Evolutionary conservation across 2,329 filamentous ascomycete genomes (phyloP), one percentile per base, ranked within the genome.

Genomic region (Chrysosporium keratinophilum): DNA sequence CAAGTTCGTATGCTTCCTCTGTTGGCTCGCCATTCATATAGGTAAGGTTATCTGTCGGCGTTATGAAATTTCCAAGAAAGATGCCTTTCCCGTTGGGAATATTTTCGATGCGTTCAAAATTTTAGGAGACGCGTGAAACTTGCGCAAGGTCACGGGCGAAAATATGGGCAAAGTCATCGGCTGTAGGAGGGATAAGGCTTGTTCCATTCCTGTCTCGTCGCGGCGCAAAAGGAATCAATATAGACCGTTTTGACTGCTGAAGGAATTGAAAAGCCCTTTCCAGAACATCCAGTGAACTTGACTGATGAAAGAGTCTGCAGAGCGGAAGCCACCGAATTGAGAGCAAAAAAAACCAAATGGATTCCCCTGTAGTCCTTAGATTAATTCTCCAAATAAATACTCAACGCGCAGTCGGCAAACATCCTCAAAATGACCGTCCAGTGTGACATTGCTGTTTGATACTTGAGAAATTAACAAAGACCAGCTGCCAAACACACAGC

Each of bases 111-210:
- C 59, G 57, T 40, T 70, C 59, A 14, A 78, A 60, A 1, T 67
- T 65, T 74, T 74, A 77, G 2, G 68, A 62, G 5, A 60, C 58
- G 15, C 71, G 68, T 1, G 74, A 71, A 2, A 74, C 53, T 9
- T 67, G 58, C 3, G 66, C 60, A 1, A 79, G 64, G 56, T 79
- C 77, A 2, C 69, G 59, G 19, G 64, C 60, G 54, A 79, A 78
- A 0, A 69, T 73, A 15, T 66, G 60, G 1, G 76, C 76, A 41
- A 79, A 79, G 2, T 77, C 72, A n/a, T 65, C 58, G 1, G 73
- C 73, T 0, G 71, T 73, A 0, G 77, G 77, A 1, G 77, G 77
- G 42, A 79, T 78, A 7, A 78, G 66, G 0, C 75, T 78, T 28
- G 78, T 61, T 0, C 76, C 76, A 48, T 71, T 64, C 0, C 65